Base-by-base conservation (phyloP, 2,329 filamentous ascomycete species). In the Lachnellula cervina region DNA sequence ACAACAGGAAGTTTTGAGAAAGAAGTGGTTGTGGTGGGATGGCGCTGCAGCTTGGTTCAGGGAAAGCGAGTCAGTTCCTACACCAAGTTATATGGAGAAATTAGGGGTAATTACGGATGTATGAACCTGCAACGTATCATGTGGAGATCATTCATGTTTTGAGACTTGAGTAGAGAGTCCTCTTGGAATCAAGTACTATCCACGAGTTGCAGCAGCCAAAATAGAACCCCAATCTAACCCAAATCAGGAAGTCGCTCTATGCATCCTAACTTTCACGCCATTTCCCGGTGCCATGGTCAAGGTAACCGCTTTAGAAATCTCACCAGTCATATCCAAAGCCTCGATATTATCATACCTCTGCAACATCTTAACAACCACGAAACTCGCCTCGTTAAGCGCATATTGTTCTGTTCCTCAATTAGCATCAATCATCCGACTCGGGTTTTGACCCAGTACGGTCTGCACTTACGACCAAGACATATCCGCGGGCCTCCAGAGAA, bases 401-500 rank as follows among this genome's bases (percentile, higher is more conserved):
- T 68, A 69, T 62, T 70, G 67, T 52, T 69, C 64, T 64, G 32
- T 4, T 21, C 21, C 14, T 17, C 46, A 23, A 25, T 47, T 25
- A 46, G 48, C 25, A 38, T 28, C 9, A 34, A 38, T 28, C 9
- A 34, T 35, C 14, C 46, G 19, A 5, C 25, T 16, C 14, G 25
- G 13, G 1, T 5, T 42, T 19, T 37, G 57, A 63, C 25, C 25
- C 25, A 28, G 25, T 28, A 28, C 25, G 8, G 25, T 45, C 25
- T 28, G 25, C 43, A 71, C 69, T 63, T 60, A 67, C 51, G 71
- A 62, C 89, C 89, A 1, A 94, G 86, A 58, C 87, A 90, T 0
- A 86, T 79, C 5, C 87, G 73, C 0, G 87, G 84, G 0, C 87
- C 87, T 16, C 83, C 75, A 62, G 84, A 88, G 66, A 94, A 94